Evolutionary conservation across 768 basidiomycete genomes (phyloP), one percentile per base, ranked within the genome.

Genomic region (Phanerochaete carnosa): DNA sequence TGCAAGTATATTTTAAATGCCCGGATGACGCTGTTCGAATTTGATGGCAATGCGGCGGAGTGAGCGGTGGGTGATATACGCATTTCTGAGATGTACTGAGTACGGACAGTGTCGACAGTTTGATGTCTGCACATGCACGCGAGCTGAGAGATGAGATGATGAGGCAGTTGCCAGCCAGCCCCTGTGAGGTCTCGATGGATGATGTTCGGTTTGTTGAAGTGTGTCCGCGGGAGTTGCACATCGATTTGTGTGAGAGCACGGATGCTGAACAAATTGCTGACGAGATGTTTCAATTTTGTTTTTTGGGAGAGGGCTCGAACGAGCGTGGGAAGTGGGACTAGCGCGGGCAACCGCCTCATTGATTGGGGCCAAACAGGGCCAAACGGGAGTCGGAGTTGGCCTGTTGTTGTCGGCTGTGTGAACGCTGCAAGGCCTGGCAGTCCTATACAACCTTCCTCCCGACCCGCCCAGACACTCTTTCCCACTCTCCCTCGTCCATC

Each of bases 381-480:
- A 62, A 62, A 62, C 51, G 58, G 35, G 12, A 6, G 56, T 57
- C 57, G 57, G 57, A 58, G 57, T 58, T 51, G 28, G 57, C 16
- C 7, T 29, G 56, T 16, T 47, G 39, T 43, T 43, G 50, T 58
- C 49, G 61, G 61, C 61, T 62, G 61, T 62, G 61, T 61, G 45
- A 51, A 55, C 56, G 30, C 29, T 50, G 47, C 39, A n/a, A 39
- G 33, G 33, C 11, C 37, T 15, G 13, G 23, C 33, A 45, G 19
- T 51, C 49, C 58, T 60, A 51, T 60, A 63, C 60, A 47, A 61
- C 63, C 54, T 62, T 55, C 51, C 55, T 62, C 58, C 51, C 55
- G 25, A 45, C 58, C 35, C 45, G 23, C 50, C 61, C 53, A 32
- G n/a, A 45, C 50, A 45, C 51, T 26, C 59, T 49, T 50, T 57